phyloP scores from a whole-genome alignment of 257 asterid genomes.

The Jacaranda mimosifolia region DNA sequence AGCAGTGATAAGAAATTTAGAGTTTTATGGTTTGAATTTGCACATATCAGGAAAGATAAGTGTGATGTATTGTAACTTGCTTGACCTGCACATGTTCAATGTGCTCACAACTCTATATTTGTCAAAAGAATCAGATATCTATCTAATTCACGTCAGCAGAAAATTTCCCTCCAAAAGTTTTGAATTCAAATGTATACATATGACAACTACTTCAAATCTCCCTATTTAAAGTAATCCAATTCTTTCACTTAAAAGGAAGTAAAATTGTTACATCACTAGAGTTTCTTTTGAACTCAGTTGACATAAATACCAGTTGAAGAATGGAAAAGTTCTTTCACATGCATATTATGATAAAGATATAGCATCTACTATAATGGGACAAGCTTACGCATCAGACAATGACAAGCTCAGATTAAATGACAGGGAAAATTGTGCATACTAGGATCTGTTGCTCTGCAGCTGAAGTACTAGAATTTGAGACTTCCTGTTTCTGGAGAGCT shows the following conservation, averaged over 20 bases:
- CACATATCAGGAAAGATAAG: not conserved
- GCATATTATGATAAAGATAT: slow-evolving; percentile 33
- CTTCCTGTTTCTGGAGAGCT: slow-evolving; percentile 74
- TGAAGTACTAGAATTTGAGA: slow-evolving; percentile 66
- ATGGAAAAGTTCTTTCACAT: slow-evolving; percentile 16
- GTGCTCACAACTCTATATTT: slow-evolving; percentile 29
- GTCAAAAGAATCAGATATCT: slow-evolving; percentile 18
- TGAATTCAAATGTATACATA: slow-evolving; percentile 18
- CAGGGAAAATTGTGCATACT: slow-evolving; percentile 54
- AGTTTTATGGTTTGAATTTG: not conserved
- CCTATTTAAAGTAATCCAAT: slow-evolving; percentile 8
- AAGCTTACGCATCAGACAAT: slow-evolving; percentile 7
- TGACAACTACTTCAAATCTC: slow-evolving; percentile 19
- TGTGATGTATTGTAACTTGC: not conserved
- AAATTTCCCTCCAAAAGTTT: slow-evolving; percentile 10
- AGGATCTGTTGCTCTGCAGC: slow-evolving; percentile 97
- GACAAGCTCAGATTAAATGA: slow-evolving; percentile 21
- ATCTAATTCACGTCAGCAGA: slow-evolving; percentile 24
- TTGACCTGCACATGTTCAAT: slow-evolving; percentile 21
- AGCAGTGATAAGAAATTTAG: not conserved
- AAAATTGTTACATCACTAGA: slow-evolving; percentile 18
- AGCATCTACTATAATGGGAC: slow-evolving; percentile 4
- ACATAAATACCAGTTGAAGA: slow-evolving; percentile 8
- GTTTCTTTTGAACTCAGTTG: slow-evolving; percentile 19
- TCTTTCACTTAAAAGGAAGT: slow-evolving; percentile 16